Evolutionary conservation across 805 yeast species (phyloP).

Genomic region (Tetrapisispora phaffii): DNA sequence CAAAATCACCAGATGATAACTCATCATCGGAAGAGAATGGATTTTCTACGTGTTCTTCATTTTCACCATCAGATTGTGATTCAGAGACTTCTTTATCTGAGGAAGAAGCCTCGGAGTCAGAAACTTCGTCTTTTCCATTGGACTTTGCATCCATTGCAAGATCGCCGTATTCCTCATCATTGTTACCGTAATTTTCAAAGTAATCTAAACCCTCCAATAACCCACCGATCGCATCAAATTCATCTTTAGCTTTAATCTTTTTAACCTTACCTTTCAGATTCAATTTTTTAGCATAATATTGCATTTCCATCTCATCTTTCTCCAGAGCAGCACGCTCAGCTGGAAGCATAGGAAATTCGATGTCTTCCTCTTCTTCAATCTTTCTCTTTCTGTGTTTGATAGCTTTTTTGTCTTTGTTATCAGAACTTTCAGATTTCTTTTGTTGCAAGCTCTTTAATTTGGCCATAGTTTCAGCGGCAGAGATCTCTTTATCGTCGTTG

Average conservation of each 20-base stretch:
- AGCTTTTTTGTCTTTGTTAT: slow-evolving; percentile 7
- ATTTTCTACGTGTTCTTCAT: slow-evolving; percentile 23
- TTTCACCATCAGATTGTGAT: slow-evolving; percentile 14
- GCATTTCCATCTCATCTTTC: slow-evolving; percentile 69
- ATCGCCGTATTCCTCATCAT: slow-evolving; percentile 27
- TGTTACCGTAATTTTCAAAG: slow-evolving; percentile 30
- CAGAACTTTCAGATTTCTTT: slow-evolving; percentile 13
- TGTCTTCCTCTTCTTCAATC: slow-evolving; percentile 6
- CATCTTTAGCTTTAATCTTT: slow-evolving; percentile 38
- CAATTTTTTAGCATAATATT: slow-evolving; percentile 71
- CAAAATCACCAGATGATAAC: slow-evolving; percentile 35
- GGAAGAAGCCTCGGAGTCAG: slow-evolving; percentile 17
- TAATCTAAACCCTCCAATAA: slow-evolving; percentile 56
- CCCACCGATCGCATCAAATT: slow-evolving; percentile 75
- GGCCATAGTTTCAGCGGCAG: slow-evolving; percentile 31
- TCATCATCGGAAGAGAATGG: slow-evolving; percentile 36
- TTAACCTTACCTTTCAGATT: slow-evolving; percentile 54
- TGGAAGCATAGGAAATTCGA: slow-evolving; percentile 26
- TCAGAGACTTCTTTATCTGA: not conserved
- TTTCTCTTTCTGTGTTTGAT: slow-evolving; percentile 10
- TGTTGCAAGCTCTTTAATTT: slow-evolving; percentile 14
- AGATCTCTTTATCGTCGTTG: slow-evolving; percentile 12
- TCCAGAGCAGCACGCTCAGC: slow-evolving; percentile 40
- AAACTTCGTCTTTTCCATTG: slow-evolving; percentile 13
- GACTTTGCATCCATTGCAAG: slow-evolving; percentile 12